phyloP scores from a whole-genome alignment of 306 rosid genomes.

The Macrotyloma uniflorum region DNA sequence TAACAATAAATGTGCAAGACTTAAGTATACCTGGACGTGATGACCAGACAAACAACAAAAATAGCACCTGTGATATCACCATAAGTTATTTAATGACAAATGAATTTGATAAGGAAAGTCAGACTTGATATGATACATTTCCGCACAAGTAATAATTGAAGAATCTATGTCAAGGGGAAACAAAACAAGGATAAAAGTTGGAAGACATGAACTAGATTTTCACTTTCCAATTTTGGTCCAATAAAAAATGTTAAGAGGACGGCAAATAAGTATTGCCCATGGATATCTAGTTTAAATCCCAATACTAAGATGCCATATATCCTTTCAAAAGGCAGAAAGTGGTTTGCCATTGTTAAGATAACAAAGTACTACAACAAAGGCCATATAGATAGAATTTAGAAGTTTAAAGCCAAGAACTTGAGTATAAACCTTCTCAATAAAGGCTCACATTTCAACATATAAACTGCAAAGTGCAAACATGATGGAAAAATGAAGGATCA shows the following conservation, averaged over 20 bases:
- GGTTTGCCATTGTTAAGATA: constrained; percentile 2
- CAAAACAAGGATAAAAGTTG: constrained; percentile 8
- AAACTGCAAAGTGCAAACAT: background rate
- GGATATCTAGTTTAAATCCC: background rate
- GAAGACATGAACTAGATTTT: constrained; percentile 17
- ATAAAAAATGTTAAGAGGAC: background rate
- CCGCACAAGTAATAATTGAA: constrained; percentile 19
- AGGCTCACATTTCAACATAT: constrained; percentile 15
- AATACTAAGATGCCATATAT: constrained; percentile 13
- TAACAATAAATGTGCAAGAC: constrained; percentile 9
- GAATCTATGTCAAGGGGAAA: constrained; percentile 18
- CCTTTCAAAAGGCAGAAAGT: constrained; percentile 11
- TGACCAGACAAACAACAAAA: constrained; percentile 80
- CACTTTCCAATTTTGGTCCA: constrained; percentile 28
- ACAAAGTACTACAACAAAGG: constrained; percentile 24
- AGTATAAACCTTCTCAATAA: constrained; percentile 3
- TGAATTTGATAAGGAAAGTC: constrained; percentile 13
- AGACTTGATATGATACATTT: background rate
- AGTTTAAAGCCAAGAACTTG: constrained; percentile 22
- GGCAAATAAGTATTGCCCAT: constrained; percentile 1
- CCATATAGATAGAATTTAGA: background rate
- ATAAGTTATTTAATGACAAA: constrained; percentile 29
- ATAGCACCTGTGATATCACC: constrained; percentile 73
- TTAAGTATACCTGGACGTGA: constrained; percentile 76
- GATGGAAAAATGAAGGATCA: constrained; percentile 12